Evolutionary conservation across 352 stramenopile species (phyloP), one percentile per base, ranked within the genome.

Genomic region (Phytophthora citricola): DNA sequence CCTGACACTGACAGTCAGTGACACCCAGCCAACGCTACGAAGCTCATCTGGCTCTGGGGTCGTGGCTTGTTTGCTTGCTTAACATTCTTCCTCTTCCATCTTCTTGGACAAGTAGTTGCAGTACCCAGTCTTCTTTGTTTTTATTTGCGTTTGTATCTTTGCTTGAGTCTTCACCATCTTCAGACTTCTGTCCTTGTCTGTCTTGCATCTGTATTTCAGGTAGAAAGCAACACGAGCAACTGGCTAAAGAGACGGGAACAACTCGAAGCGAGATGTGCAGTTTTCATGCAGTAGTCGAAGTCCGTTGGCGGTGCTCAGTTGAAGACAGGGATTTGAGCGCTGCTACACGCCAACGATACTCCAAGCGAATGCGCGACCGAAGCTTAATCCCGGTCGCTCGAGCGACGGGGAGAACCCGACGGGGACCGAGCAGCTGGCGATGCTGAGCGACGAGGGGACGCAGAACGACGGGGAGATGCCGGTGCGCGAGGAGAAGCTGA

Each of bases 381-480:
- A 44, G 34, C 58, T 49, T 82, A 84, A 56, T 90, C 78, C 31
- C 70, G 74, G 34, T 71, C 68, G 49, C 60, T 70, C 27, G 61
- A 68, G 46, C 68, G 73, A 43, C 67, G 75, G 7, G 83, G 81
- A 9, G 79, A 89, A 26, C 76, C 77, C 24, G 77, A 89, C 8
- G 84, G 70, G 54, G 79, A 81, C 47, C 74, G 73, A 60, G 77
- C 75, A 40, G 78, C 74, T 11, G 82, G 83, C 54, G 52, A 81
- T 63, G 31, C 71, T 51, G 69, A 78, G 48, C 58, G 73, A 40
- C 55, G 74, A 67, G 58, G 52, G 27, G 66, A 66, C 10, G 14
- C n/a, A 38, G 59, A 58, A 14, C 63, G 65, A 58, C 59, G 65
- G 27, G 66, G 66, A 15, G 66, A 74, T 5, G 24, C 31, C 24